Evolutionary conservation across 768 basidiomycete genomes (phyloP).

Genomic region (Mycena rosella): DNA sequence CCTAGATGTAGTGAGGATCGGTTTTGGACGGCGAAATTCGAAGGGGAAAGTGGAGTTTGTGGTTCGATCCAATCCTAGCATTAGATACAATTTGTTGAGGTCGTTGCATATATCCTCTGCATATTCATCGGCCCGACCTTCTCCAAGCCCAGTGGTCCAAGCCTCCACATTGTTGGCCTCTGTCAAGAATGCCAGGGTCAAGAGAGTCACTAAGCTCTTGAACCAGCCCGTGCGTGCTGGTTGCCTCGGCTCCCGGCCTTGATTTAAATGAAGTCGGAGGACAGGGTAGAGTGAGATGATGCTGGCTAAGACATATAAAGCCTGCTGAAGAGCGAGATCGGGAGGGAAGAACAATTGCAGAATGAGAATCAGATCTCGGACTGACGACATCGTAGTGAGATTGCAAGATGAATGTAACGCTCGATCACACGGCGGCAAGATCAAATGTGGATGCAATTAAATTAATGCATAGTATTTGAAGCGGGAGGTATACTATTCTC

Average conservation of each 20-base stretch:
- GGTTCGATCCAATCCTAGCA: neutral
- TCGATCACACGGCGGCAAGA: no score
- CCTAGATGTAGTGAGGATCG: neutral
- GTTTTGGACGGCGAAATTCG: neutral
- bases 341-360: no score
- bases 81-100: neutral
- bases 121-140: neutral
- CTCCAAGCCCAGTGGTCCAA: neutral
- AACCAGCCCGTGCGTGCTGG: constrained; percentile 27
- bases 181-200: neutral
- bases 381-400: no score
- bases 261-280: constrained; percentile 24
- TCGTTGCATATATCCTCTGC: neutral
- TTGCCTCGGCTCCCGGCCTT: constrained; percentile 16
- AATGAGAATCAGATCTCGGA: no score
- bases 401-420: no score
- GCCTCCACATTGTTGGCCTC: neutral
- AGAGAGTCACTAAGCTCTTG: neutral
- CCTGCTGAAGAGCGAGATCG: constrained; percentile 34
- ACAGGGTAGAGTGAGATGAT: constrained; percentile 25
- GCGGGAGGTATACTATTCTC: no score
- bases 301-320: constrained; percentile 22
- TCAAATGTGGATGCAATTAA: no score
- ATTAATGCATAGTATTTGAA: no score
- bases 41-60: neutral